Evolutionary conservation across 805 yeast genomes (phyloP).

Genomic region (Pichia manshurica): DNA sequence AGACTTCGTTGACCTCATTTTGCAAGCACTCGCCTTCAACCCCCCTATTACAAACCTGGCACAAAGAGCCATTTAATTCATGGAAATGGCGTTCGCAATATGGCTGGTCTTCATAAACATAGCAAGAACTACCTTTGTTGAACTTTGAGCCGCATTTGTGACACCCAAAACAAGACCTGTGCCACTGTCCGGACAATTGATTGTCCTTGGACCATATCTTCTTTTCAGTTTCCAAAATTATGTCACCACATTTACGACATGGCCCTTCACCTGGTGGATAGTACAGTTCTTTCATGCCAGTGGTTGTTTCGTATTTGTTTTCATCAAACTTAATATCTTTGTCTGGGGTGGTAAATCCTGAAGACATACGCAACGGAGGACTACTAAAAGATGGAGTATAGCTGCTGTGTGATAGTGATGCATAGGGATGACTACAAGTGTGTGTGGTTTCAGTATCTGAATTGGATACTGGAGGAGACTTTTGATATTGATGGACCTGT

Average conservation of each 20-base stretch:
- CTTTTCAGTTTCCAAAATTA: constrained; percentile 46
- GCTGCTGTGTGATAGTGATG: constrained; percentile 4
- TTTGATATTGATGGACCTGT: not conserved
- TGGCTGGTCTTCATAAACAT: constrained; percentile 73
- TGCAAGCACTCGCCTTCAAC: constrained; percentile 91
- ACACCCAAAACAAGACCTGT: constrained; percentile 79
- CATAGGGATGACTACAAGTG: not conserved
- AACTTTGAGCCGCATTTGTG: constrained; percentile 52
- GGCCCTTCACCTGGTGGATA: constrained; percentile 67
- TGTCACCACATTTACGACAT: constrained; percentile 64
- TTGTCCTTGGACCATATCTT: constrained; percentile 80
- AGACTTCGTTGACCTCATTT: constrained; percentile 61
- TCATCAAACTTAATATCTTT: not conserved
- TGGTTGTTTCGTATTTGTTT: too few relatives aligned
- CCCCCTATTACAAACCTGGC: constrained; percentile 64
- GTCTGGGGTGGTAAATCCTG: constrained; percentile 9
- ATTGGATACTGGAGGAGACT: not conserved
- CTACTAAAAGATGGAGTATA: constrained; percentile 1
- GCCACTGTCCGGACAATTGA: constrained; percentile 93
- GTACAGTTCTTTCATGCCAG: not conserved
- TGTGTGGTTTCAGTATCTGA: not conserved
- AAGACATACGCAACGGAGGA: not conserved
- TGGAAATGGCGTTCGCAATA: constrained; percentile 81
- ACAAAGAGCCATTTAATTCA: constrained; percentile 63
- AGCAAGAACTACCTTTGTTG: constrained; percentile 58